Percentiles rank a stretch among this genome's conserved stretches.
Conservation (phyloP, 2,329 filamentous ascomycete species). For the Neofusicoccum kwambonambiense region DNA sequence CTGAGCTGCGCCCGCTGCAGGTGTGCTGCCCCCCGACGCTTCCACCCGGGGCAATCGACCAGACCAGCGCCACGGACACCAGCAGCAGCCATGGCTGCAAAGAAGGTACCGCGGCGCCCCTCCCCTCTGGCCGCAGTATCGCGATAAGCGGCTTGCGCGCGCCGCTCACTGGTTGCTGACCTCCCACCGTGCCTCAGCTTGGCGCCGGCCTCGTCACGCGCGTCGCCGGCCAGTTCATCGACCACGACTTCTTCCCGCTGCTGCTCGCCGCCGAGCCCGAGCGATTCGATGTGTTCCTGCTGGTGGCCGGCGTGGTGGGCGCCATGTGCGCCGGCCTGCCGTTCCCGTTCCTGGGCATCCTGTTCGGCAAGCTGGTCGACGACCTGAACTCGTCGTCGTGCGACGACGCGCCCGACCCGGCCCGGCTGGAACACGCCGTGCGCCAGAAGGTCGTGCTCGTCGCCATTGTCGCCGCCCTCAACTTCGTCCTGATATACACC, state of each 20-base stretch:
- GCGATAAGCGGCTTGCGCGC: not conserved
- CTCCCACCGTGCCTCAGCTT: not conserved
- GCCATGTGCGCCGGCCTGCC: conserved; percentile 7
- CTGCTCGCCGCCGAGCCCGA: conserved; percentile 1
- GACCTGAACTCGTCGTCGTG: conserved; percentile 13
- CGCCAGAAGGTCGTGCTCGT: conserved; percentile 9
- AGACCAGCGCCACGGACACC: not conserved
- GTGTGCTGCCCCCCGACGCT: not conserved
- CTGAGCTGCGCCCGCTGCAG: not conserved
- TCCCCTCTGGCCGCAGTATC: not conserved
- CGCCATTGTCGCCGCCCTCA: not conserved
- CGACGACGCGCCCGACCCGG: conserved; percentile 1
- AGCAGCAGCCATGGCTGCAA: not conserved
- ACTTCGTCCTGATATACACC: conserved; percentile 6
- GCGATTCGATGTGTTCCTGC: conserved; percentile 1
- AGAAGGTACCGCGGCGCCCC: not conserved
- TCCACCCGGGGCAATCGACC: not conserved
- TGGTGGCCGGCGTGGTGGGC: not conserved
- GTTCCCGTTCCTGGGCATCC: conserved; percentile 13
- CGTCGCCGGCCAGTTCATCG: not conserved
- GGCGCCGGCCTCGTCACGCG: not conserved
- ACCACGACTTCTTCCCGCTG: conserved; percentile 10
- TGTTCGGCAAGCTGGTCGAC: conserved; percentile 14
- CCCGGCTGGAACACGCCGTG: not conserved
- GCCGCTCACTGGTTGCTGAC: not conserved